These are phyloP conservation scores for Colletotrichum costaricense DNA, from an alignment of 2,329 filamentous ascomycete species.

Conservation along the genomic window DNA sequence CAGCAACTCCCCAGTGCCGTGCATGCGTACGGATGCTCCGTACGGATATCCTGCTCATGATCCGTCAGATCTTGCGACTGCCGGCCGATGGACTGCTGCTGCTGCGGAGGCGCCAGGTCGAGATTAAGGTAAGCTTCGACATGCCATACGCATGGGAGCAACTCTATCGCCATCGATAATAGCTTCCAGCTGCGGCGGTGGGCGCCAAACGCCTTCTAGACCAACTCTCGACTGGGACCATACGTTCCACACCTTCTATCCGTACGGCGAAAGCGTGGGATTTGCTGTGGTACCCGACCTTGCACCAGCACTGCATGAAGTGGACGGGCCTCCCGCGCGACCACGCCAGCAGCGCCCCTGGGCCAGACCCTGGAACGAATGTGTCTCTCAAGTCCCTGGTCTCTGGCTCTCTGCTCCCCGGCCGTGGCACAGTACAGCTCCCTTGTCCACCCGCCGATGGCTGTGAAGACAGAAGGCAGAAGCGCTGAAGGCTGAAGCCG, in stretches of 20 bases:
- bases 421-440: constrained; percentile 16
- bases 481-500: neutral
- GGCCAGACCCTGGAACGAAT: constrained; percentile 11
- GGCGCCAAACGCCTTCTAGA: constrained; percentile 27
- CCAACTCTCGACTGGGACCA: neutral
- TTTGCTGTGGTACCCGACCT: constrained; percentile 11
- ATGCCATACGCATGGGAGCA: constrained; percentile 15
- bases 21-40: neutral
- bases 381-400: constrained; percentile 1
- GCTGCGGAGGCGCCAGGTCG: constrained; percentile 6
- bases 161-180: constrained; percentile 1
- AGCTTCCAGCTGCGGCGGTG: neutral
- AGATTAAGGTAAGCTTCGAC: constrained; percentile 17
- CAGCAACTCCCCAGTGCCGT: neutral
- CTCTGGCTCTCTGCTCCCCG: neutral
- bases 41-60: neutral
- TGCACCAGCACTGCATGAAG: constrained; percentile 26
- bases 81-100: constrained; percentile 11
- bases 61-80: neutral
- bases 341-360: constrained; percentile 19
- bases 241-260: neutral
- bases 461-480: constrained; percentile 7
- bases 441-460: constrained; percentile 10
- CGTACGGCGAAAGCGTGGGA: neutral
- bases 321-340: constrained; percentile 25